Evolutionary conservation across 768 basidiomycete genomes (phyloP).

Genomic region (Pholiota microspora): DNA sequence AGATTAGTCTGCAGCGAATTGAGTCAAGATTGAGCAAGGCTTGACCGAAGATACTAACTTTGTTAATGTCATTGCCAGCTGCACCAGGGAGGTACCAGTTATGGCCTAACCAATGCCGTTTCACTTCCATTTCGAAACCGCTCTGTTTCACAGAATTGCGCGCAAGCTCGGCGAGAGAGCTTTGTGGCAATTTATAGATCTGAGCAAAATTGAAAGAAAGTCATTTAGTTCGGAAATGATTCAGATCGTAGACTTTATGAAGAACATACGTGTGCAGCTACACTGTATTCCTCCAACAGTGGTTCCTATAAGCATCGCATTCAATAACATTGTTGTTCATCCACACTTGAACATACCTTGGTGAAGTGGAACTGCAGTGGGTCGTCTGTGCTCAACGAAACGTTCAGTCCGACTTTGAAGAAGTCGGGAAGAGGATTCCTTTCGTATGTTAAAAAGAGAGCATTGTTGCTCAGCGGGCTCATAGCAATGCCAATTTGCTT

Average conservation of each 20-base stretch:
- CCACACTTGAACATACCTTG: slow-evolving; percentile 51
- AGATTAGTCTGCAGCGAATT: slow-evolving; percentile 80
- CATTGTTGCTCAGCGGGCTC: slow-evolving; percentile 98
- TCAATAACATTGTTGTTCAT: background rate
- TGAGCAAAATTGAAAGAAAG: slow-evolving; percentile 24
- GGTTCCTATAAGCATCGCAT: slow-evolving; percentile 62
- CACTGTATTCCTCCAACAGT: slow-evolving; percentile 93
- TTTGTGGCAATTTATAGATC: slow-evolving; percentile 97
- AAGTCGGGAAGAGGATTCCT: slow-evolving; percentile 96
- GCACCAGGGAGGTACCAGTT: slow-evolving; percentile 93
- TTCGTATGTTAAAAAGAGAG: slow-evolving; percentile 94
- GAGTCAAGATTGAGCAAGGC: background rate
- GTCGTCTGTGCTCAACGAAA: slow-evolving; percentile 94
- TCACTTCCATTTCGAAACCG: slow-evolving; percentile 98
- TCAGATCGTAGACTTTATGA: background rate
- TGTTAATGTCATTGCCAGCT: slow-evolving; percentile 93
- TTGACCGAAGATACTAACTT: slow-evolving; percentile 45
- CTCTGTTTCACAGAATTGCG: slow-evolving; percentile 96
- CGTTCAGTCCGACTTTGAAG: slow-evolving; percentile 94
- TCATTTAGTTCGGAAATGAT: background rate
- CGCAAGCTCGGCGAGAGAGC: slow-evolving; percentile 94
- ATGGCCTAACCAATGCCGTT: slow-evolving; percentile 92
- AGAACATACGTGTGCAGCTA: slow-evolving; percentile 84
- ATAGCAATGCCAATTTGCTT: slow-evolving; percentile 98
- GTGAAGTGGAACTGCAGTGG: slow-evolving; percentile 98